Conservation (phyloP, 345 rosid genomes). For the Dimocarpus longan region DNA sequence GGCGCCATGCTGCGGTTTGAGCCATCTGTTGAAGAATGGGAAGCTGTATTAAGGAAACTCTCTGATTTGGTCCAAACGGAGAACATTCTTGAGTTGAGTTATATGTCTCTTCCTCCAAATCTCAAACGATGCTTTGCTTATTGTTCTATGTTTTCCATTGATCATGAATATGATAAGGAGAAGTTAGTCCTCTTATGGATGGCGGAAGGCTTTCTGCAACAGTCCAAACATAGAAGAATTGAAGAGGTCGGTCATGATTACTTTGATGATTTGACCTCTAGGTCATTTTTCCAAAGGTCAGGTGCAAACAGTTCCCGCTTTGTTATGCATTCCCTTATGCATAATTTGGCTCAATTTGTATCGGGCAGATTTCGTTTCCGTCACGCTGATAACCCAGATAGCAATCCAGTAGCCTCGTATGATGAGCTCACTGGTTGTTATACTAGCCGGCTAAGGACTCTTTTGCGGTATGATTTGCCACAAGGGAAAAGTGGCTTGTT, state of each 20-base stretch:
- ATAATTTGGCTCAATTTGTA: conserved; percentile 25
- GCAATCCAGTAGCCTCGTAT: too few species aligned
- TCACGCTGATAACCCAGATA: too few species aligned
- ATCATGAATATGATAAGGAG: not conserved
- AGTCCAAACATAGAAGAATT: not conserved
- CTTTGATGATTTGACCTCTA: not conserved
- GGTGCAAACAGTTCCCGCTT: not conserved
- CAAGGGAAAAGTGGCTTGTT: not conserved
- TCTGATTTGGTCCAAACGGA: not conserved
- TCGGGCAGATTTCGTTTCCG: not conserved
- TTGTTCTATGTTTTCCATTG: conserved; percentile 21
- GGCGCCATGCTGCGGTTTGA: not conserved
- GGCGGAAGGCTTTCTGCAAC: conserved; percentile 25
- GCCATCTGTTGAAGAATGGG: not conserved
- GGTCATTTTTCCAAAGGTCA: conserved; percentile 22
- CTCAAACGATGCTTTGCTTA: conserved; percentile 33
- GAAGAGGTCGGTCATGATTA: conserved; percentile 12
- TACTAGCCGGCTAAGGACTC: too few species aligned
- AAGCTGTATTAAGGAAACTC: not conserved
- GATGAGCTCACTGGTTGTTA: too few species aligned
- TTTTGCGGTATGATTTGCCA: too few species aligned
- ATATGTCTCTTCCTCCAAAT: conserved; percentile 19
- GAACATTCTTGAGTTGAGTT: conserved; percentile 19
- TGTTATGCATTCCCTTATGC: conserved; percentile 29
- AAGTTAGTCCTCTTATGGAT: conserved; percentile 29